phyloP scores from a whole-genome alignment of 2,329 filamentous ascomycete species.

The Diplodia scrobiculata region DNA sequence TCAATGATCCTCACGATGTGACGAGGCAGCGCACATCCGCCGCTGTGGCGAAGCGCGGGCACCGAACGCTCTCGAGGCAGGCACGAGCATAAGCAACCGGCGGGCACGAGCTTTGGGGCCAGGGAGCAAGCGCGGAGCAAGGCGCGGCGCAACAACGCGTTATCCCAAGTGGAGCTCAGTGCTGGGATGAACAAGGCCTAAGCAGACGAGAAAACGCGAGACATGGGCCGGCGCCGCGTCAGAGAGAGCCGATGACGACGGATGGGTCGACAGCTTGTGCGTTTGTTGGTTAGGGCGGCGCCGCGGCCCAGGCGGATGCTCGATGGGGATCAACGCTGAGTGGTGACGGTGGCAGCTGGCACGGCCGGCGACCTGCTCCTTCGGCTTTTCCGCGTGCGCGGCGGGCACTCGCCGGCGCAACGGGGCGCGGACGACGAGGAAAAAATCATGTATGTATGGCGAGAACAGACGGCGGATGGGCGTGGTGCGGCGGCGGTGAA shows the following conservation, averaged over 20 bases:
- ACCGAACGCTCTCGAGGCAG: neutral
- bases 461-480: neutral
- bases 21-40: conserved; percentile 18
- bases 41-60: conserved; percentile 26
- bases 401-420: neutral
- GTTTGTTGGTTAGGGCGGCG: conserved; percentile 14
- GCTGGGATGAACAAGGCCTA: conserved; percentile 11
- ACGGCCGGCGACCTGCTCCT: neutral
- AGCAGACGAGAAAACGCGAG: neutral
- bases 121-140: conserved; percentile 18
- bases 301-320: conserved; percentile 18
- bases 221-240: neutral
- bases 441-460: conserved; percentile 2
- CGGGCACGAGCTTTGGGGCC: conserved; percentile 2
- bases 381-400: neutral
- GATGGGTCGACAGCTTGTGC: neutral
- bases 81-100: conserved; percentile 5
- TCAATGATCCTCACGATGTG: conserved; percentile 28
- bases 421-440: neutral
- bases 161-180: conserved; percentile 18
- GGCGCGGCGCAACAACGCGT: conserved; percentile 12
- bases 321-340: conserved; percentile 16
- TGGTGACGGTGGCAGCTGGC: neutral
- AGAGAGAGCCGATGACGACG: conserved; percentile 12
- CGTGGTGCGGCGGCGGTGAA: conserved; percentile 16